Percentiles rank a stretch among this genome's conserved stretches.
These are phyloP conservation scores for Epichloe brachyelytri DNA, from an alignment of 2,329 filamentous ascomycete genomes.

Conservation along the genomic window DNA sequence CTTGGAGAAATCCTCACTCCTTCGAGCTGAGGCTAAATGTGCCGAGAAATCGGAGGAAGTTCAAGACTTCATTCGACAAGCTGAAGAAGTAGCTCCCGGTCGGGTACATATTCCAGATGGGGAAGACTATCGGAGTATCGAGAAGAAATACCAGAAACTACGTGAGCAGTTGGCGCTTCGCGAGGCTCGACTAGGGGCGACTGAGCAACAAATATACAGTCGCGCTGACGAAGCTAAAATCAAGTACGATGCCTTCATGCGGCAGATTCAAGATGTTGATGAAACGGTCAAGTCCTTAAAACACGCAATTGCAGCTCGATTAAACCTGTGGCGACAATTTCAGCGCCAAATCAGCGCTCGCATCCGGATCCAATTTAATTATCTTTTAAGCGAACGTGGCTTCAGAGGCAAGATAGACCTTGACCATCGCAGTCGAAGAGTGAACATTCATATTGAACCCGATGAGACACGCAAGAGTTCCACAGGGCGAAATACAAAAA, in stretches of 20 bases:
- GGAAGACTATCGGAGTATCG: conserved; percentile 46
- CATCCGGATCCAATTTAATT: conserved; percentile 75
- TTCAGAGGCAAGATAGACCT: conserved; percentile 74
- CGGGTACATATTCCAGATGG: conserved; percentile 51
- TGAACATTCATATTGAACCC: conserved; percentile 66
- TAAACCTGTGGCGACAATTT: conserved; percentile 68
- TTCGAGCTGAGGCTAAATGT: conserved; percentile 31
- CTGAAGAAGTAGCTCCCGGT: conserved; percentile 35
- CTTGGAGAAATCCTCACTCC: conserved; percentile 32
- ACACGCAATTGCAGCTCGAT: conserved; percentile 53
- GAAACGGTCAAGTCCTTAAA: conserved; percentile 34
- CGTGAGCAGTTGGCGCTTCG: conserved; percentile 44
- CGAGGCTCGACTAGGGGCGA: conserved; percentile 45
- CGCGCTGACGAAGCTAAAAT: conserved; percentile 27
- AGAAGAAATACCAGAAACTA: conserved; percentile 41
- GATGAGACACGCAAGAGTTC: conserved; percentile 56
- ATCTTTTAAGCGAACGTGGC: conserved; percentile 75
- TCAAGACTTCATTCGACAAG: conserved; percentile 40
- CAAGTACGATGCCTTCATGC: conserved; percentile 30
- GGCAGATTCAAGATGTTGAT: conserved; percentile 26
- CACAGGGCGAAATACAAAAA: conserved; percentile 73
- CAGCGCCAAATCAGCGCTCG: conserved; percentile 75
- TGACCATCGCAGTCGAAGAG: conserved; percentile 59
- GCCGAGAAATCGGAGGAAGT: conserved; percentile 36
- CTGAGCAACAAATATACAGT: conserved; percentile 50